These are phyloP conservation scores for Tetrapisispora arboricola DNA, from an alignment of 805 yeast genomes.

Conservation along the genomic window DNA sequence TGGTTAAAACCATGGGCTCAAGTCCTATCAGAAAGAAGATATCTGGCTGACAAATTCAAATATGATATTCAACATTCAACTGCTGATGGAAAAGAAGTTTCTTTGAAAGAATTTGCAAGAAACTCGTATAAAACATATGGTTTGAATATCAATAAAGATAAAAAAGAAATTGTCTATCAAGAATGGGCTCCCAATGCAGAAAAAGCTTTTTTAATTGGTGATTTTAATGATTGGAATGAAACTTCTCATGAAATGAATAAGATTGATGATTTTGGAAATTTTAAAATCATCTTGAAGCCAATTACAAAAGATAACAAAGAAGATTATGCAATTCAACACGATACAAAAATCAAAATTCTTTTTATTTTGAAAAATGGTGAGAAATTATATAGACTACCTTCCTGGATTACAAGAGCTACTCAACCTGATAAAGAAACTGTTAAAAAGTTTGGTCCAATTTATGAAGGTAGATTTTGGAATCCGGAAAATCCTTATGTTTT, in stretches of 20 bases:
- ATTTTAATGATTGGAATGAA: conserved; percentile 78
- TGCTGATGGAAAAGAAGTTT: conserved; percentile 45
- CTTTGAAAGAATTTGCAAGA: conserved; percentile 55
- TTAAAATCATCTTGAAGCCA: conserved; percentile 52
- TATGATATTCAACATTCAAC: conserved; percentile 32
- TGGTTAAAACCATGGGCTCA: conserved; percentile 72
- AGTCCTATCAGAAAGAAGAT: conserved; percentile 60
- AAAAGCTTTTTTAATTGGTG: conserved; percentile 75
- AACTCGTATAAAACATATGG: conserved; percentile 71
- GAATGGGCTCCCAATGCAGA: conserved; percentile 91
- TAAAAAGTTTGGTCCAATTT: conserved; percentile 35
- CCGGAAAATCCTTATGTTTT: conserved; percentile 53
- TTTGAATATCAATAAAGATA: conserved; percentile 45
- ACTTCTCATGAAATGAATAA: conserved; percentile 39
- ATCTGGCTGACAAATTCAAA: conserved; percentile 56
- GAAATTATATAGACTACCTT: conserved; percentile 70
- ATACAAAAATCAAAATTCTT: conserved; percentile 64
- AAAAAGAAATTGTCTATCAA: conserved; percentile 48
- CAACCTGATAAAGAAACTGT: conserved; percentile 48
- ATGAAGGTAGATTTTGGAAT: conserved; percentile 92
- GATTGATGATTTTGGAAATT: conserved; percentile 62
- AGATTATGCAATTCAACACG: conserved; percentile 57
- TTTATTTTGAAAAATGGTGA: conserved; percentile 60
- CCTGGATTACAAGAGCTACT: conserved; percentile 81
- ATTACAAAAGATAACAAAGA: conserved; percentile 26